Conservation (phyloP, 202 grass and related monocot genomes). For the Musa balbisiana region DNA sequence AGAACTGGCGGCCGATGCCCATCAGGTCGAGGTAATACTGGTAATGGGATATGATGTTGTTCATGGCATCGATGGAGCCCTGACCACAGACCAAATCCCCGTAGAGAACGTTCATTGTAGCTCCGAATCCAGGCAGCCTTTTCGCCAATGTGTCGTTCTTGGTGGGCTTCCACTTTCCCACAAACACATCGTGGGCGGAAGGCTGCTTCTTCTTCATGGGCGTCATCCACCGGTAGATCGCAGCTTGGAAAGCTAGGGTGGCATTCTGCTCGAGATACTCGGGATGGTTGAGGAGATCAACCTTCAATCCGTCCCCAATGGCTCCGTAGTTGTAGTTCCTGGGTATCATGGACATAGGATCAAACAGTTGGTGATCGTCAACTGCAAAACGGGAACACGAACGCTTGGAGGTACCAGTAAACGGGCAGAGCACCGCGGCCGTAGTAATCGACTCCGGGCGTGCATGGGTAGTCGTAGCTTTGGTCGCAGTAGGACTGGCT, state of each 20-base stretch:
- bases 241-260: constrained; percentile 2
- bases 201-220: constrained; percentile 8
- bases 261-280: constrained; percentile 5
- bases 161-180: constrained; percentile 4
- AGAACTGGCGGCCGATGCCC: background rate
- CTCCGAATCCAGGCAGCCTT: constrained; percentile 2
- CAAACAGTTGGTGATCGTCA: background rate
- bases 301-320: background rate
- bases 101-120: constrained; percentile 8
- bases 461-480: background rate
- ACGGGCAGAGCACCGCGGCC: constrained; percentile 2
- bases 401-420: background rate
- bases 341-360: background rate
- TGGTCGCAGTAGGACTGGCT: constrained; percentile 10
- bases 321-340: constrained; percentile 11
- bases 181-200: background rate
- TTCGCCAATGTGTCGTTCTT: background rate
- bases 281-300: constrained; percentile 1
- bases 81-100: background rate
- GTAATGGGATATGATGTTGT: constrained; percentile 11
- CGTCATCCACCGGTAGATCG: constrained; percentile 6
- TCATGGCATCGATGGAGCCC: constrained; percentile 1
- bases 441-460: constrained; percentile 7
- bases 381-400: too few species aligned
- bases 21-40: constrained; percentile 11